These are phyloP conservation scores for Sordariomycetes sp. DNA, from an alignment of 2,329 filamentous ascomycete genomes.

Conservation along the genomic window DNA sequence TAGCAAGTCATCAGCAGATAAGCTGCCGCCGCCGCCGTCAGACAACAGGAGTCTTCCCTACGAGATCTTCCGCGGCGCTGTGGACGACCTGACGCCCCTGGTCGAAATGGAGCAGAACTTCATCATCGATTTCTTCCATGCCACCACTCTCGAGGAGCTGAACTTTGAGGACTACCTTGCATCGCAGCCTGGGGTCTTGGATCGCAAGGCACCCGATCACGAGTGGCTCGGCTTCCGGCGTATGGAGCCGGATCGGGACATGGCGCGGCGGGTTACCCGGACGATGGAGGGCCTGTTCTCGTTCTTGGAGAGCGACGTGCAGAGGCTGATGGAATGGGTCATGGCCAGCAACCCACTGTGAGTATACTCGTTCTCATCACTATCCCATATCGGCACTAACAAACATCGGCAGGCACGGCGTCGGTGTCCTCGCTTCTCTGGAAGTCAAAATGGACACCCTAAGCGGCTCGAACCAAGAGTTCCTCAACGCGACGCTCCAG, in stretches of 20 bases:
- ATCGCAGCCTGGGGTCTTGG: conserved; percentile 36
- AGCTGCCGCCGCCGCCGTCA: conserved; percentile 34
- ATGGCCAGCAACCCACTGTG: conserved; percentile 69
- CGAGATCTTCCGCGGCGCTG: conserved; percentile 66
- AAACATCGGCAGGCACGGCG: conserved; percentile 53
- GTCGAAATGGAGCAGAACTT: conserved; percentile 95
- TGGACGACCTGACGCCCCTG: conserved; percentile 72
- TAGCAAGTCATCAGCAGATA: conserved; percentile 35
- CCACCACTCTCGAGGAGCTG: conserved; percentile 66
- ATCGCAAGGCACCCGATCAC: conserved; percentile 7
- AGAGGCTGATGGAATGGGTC: conserved; percentile 73
- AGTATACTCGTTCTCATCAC: conserved; percentile 20
- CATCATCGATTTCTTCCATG: conserved; percentile 90
- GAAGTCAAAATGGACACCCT: conserved; percentile 69
- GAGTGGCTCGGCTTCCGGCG: conserved; percentile 19
- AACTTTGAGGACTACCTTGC: conserved; percentile 77
- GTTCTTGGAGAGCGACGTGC: conserved; percentile 68
- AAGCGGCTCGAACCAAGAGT: conserved; percentile 87
- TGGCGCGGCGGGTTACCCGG: conserved; percentile 73
- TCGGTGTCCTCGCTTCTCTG: conserved; percentile 70
- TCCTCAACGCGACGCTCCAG: conserved; percentile 65
- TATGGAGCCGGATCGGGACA: conserved; percentile 77
- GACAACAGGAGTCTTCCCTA: conserved; percentile 60
- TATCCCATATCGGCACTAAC: conserved; percentile 7
- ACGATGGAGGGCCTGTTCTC: conserved; percentile 82